Percentiles rank a stretch among this genome's conserved stretches.
phyloP scores from a whole-genome alignment of 1,284 basidiomycete species.

The Tylopilus sp. region DNA sequence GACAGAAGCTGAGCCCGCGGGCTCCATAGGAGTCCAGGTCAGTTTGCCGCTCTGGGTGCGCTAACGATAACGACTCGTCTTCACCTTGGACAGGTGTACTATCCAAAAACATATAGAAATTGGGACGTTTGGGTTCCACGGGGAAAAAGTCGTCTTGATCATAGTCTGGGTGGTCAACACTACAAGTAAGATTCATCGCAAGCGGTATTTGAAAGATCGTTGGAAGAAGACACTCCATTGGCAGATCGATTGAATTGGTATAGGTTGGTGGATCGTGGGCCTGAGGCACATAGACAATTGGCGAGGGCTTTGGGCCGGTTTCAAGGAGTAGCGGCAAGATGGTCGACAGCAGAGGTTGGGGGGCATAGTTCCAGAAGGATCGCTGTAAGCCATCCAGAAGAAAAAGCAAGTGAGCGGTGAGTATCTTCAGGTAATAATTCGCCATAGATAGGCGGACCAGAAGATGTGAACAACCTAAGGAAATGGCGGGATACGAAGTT shows the following conservation, averaged over 20 bases:
- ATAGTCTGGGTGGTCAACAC: conserved; percentile 7
- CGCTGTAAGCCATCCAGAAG: conserved; percentile 22
- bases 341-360: conserved; percentile 23
- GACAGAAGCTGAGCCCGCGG: conserved; percentile 35
- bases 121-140: background rate
- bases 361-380: conserved; percentile 16
- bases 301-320: background rate
- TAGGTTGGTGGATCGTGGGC: conserved; percentile 7
- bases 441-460: conserved; percentile 5
- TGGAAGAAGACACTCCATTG: conserved; percentile 19
- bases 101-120: conserved; percentile 7
- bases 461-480: conserved; percentile 7
- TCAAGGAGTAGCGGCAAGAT: conserved; percentile 16
- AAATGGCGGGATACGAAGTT: background rate
- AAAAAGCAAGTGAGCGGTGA: conserved; percentile 29
- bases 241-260: background rate
- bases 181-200: conserved; percentile 12
- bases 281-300: conserved; percentile 1
- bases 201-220: conserved; percentile 9
- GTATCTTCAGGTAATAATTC: conserved; percentile 9
- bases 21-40: conserved; percentile 13
- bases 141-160: background rate
- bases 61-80: background rate
- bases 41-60: background rate
- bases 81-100: conserved; percentile 11